Conservation (phyloP, 2,329 filamentous ascomycete species). For the Trichoderma atroviride region DNA sequence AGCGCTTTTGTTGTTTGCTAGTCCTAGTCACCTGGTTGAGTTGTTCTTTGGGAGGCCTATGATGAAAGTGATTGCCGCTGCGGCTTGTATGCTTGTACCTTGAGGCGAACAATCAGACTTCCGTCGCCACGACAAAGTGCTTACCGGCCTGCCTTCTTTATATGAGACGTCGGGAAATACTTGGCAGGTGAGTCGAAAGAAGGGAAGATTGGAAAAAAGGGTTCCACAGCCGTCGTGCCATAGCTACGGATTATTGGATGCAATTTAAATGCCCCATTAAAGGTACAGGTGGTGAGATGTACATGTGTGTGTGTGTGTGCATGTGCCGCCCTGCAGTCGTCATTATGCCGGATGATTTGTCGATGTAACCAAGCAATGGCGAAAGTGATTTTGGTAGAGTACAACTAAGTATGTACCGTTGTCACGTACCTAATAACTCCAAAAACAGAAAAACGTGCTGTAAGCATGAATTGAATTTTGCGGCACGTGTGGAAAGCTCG, state of each 20-base stretch:
- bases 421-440: not conserved
- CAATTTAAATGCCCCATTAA: constrained; percentile 19
- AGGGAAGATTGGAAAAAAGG: not conserved
- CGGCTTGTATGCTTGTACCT: not conserved
- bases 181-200: not conserved
- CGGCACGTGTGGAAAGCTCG: not conserved
- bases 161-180: not conserved
- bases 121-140: not conserved
- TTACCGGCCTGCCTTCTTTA: not conserved
- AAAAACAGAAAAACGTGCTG: not conserved
- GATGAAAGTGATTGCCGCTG: not conserved
- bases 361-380: not conserved
- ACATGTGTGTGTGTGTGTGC: not conserved
- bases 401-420: not conserved
- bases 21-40: not conserved
- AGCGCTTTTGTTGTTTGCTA: not conserved
- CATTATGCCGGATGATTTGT: constrained; percentile 10
- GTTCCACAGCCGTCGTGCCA: constrained; percentile 1
- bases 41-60: too few relatives aligned
- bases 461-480: not conserved
- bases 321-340: constrained; percentile 16
- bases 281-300: constrained; percentile 14
- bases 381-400: not conserved
- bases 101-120: not conserved
- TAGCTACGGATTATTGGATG: constrained; percentile 6